A percentile compares a stretch with the other conserved stretches of the same genome.
Evolutionary conservation across 208 protist genomes (phyloP).

Genomic region (Sergeia podlipaevii): DNA sequence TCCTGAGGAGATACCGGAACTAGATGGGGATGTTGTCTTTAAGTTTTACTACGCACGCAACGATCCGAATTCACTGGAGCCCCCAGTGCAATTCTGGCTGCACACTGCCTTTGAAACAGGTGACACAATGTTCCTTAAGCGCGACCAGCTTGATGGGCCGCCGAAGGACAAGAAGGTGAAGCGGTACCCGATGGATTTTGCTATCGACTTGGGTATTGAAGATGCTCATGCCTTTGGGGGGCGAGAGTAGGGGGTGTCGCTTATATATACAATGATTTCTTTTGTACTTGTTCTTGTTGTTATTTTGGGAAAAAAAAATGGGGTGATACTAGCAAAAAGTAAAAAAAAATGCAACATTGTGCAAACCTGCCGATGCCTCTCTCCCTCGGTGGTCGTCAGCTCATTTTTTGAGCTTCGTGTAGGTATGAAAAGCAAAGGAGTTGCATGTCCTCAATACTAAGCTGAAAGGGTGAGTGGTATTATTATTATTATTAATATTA

Average conservation of each 20-base stretch:
- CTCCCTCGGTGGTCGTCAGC: too few species aligned
- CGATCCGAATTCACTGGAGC: conserved; percentile 55
- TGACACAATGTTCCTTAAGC: conserved; percentile 20
- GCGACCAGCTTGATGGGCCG: conserved; percentile 59
- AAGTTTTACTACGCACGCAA: conserved; percentile 73
- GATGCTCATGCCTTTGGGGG: conserved; percentile 12
- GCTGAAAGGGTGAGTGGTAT: too few species aligned
- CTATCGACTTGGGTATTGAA: conserved; percentile 33
- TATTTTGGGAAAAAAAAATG: too few species aligned
- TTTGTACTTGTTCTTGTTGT: neutral
- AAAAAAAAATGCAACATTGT: too few species aligned
- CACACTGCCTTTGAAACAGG: conserved; percentile 55
- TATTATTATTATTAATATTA: too few species aligned
- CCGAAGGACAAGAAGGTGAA: conserved; percentile 65
- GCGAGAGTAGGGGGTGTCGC: conserved; percentile 1
- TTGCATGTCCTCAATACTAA: too few species aligned
- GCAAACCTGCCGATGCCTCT: too few species aligned
- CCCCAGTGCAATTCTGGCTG: conserved; percentile 73
- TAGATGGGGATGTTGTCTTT: conserved; percentile 57
- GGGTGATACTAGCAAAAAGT: too few species aligned
- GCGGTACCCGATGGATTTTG: conserved; percentile 64
- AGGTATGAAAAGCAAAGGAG: too few species aligned
- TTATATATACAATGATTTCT: neutral
- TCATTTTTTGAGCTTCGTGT: too few species aligned
- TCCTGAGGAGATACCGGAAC: conserved; percentile 35